phyloP scores from a whole-genome alignment of 495 filamentous ascomycete genomes.

The Rostrohypoxylon terebratum region DNA sequence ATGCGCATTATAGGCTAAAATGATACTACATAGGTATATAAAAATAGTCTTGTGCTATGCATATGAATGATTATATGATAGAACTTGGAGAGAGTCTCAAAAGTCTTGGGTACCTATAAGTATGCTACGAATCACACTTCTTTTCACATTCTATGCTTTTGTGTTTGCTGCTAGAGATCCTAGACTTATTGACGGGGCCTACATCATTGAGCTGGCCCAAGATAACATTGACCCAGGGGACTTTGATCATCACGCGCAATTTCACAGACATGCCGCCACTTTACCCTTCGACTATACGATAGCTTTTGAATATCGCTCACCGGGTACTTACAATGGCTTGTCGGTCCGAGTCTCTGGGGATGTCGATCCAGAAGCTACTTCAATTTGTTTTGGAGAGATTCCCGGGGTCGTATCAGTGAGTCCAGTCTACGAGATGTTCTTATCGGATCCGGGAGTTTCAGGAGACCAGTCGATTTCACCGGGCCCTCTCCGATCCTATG shows the following conservation, averaged over 20 bases:
- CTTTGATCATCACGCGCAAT: slow-evolving; percentile 24
- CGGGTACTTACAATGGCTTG: slow-evolving; percentile 37
- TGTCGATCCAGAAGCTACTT: slow-evolving; percentile 1
- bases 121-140: slow-evolving; percentile 6
- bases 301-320: slow-evolving; percentile 38
- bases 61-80: background rate
- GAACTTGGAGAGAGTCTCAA: background rate
- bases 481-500: slow-evolving; percentile 21
- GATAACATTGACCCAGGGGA: background rate
- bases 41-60: background rate
- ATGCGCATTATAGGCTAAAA: background rate
- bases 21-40: background rate
- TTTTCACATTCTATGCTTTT: background rate
- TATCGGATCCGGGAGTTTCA: slow-evolving; percentile 17
- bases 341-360: slow-evolving; percentile 36
- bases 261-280: slow-evolving; percentile 31
- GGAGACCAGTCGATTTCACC: background rate
- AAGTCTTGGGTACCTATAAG: background rate
- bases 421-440: slow-evolving; percentile 29
- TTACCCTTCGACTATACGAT: slow-evolving; percentile 38
- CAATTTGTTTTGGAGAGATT: slow-evolving; percentile 21
- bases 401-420: slow-evolving; percentile 37
- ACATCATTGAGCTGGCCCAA: slow-evolving; percentile 25
- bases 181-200: slow-evolving; percentile 19
- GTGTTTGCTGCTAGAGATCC: slow-evolving; percentile 14